These are phyloP conservation scores for Fusarium anguioides DNA, from an alignment of 2,329 filamentous ascomycete genomes.

Conservation along the genomic window DNA sequence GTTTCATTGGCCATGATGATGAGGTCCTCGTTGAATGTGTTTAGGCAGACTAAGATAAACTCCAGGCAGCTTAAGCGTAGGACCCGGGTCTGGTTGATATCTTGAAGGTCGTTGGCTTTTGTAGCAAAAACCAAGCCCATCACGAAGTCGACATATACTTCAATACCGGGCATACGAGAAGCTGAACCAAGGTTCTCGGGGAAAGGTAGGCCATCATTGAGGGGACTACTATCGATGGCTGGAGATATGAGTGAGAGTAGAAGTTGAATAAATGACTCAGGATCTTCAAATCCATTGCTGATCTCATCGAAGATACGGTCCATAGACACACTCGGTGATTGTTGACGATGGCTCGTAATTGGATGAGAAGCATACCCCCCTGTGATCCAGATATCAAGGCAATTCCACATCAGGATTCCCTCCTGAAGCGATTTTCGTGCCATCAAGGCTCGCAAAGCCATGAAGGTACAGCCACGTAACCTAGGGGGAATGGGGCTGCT, in stretches of 20 bases:
- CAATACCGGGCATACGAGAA: conserved; percentile 83
- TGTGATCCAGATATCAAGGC: conserved; percentile 82
- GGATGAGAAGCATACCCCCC: conserved; percentile 62
- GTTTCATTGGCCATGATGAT: conserved; percentile 86
- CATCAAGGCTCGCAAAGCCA: conserved; percentile 79
- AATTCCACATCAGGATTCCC: conserved; percentile 80
- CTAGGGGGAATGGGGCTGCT: conserved; percentile 80
- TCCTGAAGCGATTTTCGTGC: conserved; percentile 76
- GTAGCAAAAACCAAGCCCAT: conserved; percentile 80
- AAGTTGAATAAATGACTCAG: conserved; percentile 84
- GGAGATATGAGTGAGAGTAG: conserved; percentile 78
- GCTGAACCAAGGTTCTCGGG: conserved; percentile 84
- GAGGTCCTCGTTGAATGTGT: conserved; percentile 93
- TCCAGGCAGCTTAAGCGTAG: conserved; percentile 84
- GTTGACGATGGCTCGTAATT: conserved; percentile 49
- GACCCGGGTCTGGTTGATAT: conserved; percentile 75
- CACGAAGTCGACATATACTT: conserved; percentile 92
- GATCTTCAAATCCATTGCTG: conserved; percentile 83
- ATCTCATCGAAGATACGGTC: conserved; percentile 79
- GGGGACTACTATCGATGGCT: conserved; percentile 65
- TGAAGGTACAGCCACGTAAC: conserved; percentile 85
- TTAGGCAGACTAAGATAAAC: conserved; percentile 82
- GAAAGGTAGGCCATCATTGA: conserved; percentile 84
- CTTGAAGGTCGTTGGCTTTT: conserved; percentile 72
- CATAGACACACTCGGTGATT: conserved; percentile 58